Conservation (phyloP, 345 rosid species). For the Gynandropsis gynandra region DNA sequence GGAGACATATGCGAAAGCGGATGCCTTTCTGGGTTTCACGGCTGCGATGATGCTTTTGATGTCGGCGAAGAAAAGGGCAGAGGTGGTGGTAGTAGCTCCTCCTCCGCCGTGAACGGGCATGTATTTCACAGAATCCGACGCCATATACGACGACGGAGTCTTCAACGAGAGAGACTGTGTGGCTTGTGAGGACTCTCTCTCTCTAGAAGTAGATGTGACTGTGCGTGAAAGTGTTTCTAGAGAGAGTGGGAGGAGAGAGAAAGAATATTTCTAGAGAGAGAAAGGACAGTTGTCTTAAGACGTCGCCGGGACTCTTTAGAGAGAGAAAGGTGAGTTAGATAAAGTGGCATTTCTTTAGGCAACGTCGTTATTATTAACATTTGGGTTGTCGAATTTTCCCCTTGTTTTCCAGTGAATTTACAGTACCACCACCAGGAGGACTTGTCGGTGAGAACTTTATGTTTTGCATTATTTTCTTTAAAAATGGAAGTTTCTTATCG, state of each 20-base stretch:
- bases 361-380: too few species aligned
- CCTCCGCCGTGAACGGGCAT: constrained; percentile 33
- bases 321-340: too few species aligned
- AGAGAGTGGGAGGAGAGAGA: constrained; percentile 7
- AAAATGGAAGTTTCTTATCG: too few species aligned
- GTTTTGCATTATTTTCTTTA: too few species aligned
- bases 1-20: constrained; percentile 60
- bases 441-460: too few species aligned
- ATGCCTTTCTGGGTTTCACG: constrained; percentile 42
- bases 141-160: constrained; percentile 35
- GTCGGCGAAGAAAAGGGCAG: too few species aligned
- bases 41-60: constrained; percentile 37
- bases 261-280: constrained; percentile 9
- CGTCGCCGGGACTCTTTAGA: too few species aligned
- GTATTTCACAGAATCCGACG: constrained; percentile 57
- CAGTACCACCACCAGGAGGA: too few species aligned
- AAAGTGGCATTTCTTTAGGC: too few species aligned
- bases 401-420: too few species aligned
- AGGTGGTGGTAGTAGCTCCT: constrained; percentile 16
- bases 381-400: too few species aligned
- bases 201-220: background rate
- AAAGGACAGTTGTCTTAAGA: background rate
- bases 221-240: background rate
- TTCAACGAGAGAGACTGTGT: constrained; percentile 18
- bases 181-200: constrained; percentile 14